Evolutionary conservation across 176 grass and related monocot species (phyloP).

Genomic region (bread wheat (Triticum aestivum)): IWGSC_CS_RefSeq_v2.1 NC_057795.1:672560445-672560944

Average conservation of each 20-base stretch:
- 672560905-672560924: neutral
- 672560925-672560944: neutral
- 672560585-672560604: too few relatives aligned
- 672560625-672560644: too few relatives aligned
- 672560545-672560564: neutral
- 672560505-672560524: neutral
- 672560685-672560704: too few relatives aligned
- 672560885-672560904: too few relatives aligned
- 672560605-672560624: too few relatives aligned
- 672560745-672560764: too few relatives aligned
- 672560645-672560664: too few relatives aligned
- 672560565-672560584: neutral
- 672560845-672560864: neutral
- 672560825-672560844: neutral
- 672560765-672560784: neutral
- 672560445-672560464: neutral
- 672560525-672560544: neutral
- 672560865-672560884: neutral
- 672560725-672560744: too few relatives aligned
- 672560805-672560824: neutral
- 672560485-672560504: neutral
- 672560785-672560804: neutral
- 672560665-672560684: too few relatives aligned
- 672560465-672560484: neutral
- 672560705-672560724: too few relatives aligned